Evolutionary conservation across 257 asterid species (phyloP).

Genomic region (Plectranthus barbatus): DNA sequence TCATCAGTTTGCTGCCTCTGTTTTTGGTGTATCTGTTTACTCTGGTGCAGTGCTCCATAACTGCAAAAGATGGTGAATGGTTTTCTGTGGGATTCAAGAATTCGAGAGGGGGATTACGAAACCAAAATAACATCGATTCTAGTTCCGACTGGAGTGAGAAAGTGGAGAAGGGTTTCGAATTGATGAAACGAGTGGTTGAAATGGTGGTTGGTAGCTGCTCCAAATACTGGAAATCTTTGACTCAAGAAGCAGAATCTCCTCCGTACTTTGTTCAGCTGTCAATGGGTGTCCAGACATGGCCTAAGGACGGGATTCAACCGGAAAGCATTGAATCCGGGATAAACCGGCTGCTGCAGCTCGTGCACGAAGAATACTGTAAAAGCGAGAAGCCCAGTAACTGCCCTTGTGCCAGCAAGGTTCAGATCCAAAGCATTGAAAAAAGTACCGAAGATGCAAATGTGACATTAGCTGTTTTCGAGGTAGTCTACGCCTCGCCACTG

Average conservation of each 20-base stretch:
- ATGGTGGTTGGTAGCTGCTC: constrained; percentile 47
- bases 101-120: constrained; percentile 36
- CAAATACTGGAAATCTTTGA: constrained; percentile 95
- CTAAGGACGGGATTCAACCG: constrained; percentile 98
- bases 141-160: constrained; percentile 58
- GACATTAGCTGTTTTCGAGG: constrained; percentile 93
- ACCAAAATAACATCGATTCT: constrained; percentile 24
- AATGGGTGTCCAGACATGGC: constrained; percentile 83
- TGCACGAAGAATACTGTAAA: constrained; percentile 70
- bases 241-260: constrained; percentile 98
- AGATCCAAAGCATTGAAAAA: constrained; percentile 86
- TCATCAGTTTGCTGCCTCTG: constrained; percentile 75
- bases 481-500: constrained; percentile 63
- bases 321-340: constrained; percentile 96
- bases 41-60: constrained; percentile 90
- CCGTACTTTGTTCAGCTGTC: constrained; percentile 97
- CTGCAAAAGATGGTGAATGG: constrained; percentile 98
- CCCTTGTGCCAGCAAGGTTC: constrained; percentile 86
- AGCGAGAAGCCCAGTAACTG: constrained; percentile 39
- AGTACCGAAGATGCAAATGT: constrained; percentile 48
- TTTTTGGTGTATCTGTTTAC: constrained; percentile 87
- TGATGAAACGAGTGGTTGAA: constrained; percentile 30
- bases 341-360: constrained; percentile 62
- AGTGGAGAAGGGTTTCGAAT: constrained; percentile 36
- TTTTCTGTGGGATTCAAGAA: constrained; percentile 53